A percentile compares a stretch with the other conserved stretches of the same genome.
Conservation (phyloP, 768 basidiomycete species). For the Podaxis pistillaris region DNA sequence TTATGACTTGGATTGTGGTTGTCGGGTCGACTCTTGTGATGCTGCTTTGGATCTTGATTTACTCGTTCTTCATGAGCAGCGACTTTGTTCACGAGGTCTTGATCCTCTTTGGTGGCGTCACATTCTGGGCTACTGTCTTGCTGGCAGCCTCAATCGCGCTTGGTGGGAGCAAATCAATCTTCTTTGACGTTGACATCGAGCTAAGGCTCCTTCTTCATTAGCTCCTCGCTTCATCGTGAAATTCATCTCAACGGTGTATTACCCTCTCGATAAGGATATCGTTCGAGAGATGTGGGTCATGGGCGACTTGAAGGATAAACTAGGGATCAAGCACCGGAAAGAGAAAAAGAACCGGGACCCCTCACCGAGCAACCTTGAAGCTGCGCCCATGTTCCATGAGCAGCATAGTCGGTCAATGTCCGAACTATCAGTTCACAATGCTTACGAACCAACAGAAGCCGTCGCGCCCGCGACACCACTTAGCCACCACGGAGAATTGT, state of each 20-base stretch:
- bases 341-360: conserved; percentile 38
- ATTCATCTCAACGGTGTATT: conserved; percentile 66
- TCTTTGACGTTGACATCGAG: not conserved
- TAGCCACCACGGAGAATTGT: conserved; percentile 29
- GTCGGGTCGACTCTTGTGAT: conserved; percentile 79
- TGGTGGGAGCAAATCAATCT: conserved; percentile 38
- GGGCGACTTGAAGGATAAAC: conserved; percentile 78
- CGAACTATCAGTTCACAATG: conserved; percentile 46
- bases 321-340: conserved; percentile 70
- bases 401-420: conserved; percentile 65
- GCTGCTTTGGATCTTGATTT: conserved; percentile 85
- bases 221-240: conserved; percentile 83
- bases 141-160: conserved; percentile 70
- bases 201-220: conserved; percentile 24
- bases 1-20: conserved; percentile 81
- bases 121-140: conserved; percentile 82
- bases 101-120: conserved; percentile 73
- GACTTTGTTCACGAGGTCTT: conserved; percentile 74
- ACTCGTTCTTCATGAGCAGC: conserved; percentile 73
- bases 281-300: conserved; percentile 89
- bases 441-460: conserved; percentile 47
- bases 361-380: conserved; percentile 45
- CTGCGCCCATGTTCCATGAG: conserved; percentile 68
- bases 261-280: conserved; percentile 84
- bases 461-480: conserved; percentile 44